Conservation (phyloP, 2,329 filamentous ascomycete genomes). For the Microascus cirrosus region DNA sequence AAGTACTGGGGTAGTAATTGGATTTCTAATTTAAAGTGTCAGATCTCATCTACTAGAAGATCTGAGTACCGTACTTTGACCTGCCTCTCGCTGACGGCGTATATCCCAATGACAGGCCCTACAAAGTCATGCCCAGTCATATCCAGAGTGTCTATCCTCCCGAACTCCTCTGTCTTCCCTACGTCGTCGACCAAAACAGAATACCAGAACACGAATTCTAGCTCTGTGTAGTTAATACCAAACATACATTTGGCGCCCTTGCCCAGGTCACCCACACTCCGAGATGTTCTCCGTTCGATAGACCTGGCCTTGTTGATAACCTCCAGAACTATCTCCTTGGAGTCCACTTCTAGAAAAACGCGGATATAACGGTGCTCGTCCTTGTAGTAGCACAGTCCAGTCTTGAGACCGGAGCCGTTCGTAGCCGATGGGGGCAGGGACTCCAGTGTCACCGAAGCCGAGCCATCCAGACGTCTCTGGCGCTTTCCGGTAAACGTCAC, state of each 20-base stretch:
- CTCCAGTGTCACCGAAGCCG: not conserved
- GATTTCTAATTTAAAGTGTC: too few species aligned
- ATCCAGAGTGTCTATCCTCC: slow-evolving; percentile 13
- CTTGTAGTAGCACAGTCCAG: slow-evolving; percentile 12
- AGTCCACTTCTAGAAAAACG: slow-evolving; percentile 4
- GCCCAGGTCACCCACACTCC: not conserved
- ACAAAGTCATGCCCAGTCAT: slow-evolving; percentile 20
- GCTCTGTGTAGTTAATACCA: not conserved
- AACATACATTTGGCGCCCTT: not conserved
- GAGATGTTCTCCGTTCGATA: not conserved
- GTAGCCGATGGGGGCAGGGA: not conserved
- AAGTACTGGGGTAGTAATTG: too few species aligned
- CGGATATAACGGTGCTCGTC: slow-evolving; percentile 11
- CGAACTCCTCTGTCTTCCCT: too few species aligned
- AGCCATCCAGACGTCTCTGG: slow-evolving; percentile 4
- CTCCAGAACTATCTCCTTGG: slow-evolving; percentile 6
- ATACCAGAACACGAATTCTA: not conserved
- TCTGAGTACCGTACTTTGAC: too few species aligned
- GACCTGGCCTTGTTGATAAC: slow-evolving; percentile 9
- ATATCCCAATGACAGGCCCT: slow-evolving; percentile 19
- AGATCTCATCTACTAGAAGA: too few species aligned
- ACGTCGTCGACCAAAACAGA: not conserved
- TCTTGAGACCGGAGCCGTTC: slow-evolving; percentile 4
- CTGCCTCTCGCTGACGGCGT: slow-evolving; percentile 9
- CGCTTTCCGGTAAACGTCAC: too few species aligned